A percentile compares a stretch with the other conserved stretches of the same genome.
Evolutionary conservation across 2,329 filamentous ascomycete genomes (phyloP).

Genomic region (Zymoseptoria pseudotritici): DNA sequence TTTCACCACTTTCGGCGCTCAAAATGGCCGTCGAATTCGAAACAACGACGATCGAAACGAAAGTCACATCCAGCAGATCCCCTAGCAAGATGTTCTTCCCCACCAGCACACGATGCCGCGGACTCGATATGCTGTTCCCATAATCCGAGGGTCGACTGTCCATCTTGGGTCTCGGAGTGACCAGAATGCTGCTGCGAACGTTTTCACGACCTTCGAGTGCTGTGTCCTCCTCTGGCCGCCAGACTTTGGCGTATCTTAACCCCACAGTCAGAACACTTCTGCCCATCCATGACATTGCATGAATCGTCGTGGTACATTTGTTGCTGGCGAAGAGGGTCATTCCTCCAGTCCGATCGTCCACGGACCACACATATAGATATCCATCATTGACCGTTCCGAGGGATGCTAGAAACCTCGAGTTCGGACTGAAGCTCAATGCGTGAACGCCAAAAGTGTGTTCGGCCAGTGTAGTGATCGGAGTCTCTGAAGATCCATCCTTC

Average conservation of each 20-base stretch:
- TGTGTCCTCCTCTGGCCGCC: slow-evolving; percentile 66
- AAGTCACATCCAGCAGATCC: slow-evolving; percentile 71
- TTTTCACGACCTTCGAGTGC: slow-evolving; percentile 12
- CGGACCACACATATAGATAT: slow-evolving; percentile 83
- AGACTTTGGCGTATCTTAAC: slow-evolving; percentile 86
- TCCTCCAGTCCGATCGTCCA: slow-evolving; percentile 73
- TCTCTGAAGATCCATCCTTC: slow-evolving; percentile 66
- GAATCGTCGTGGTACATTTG: slow-evolving; percentile 81
- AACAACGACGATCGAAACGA: slow-evolving; percentile 68
- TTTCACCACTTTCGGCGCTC: slow-evolving; percentile 77
- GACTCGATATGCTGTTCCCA: slow-evolving; percentile 31
- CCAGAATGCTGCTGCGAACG: slow-evolving; percentile 13
- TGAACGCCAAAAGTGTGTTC: slow-evolving; percentile 89
- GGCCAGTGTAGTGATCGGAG: slow-evolving; percentile 73
- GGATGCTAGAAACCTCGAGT: slow-evolving; percentile 80
- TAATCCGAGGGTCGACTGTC: slow-evolving; percentile 23
- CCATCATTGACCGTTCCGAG: slow-evolving; percentile 86
- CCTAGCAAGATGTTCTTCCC: slow-evolving; percentile 86
- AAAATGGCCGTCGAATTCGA: slow-evolving; percentile 69
- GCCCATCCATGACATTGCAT: slow-evolving; percentile 86
- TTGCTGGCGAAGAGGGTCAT: slow-evolving; percentile 78
- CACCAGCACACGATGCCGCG: slow-evolving; percentile 60
- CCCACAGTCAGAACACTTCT: slow-evolving; percentile 77
- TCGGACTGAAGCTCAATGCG: slow-evolving; percentile 80
- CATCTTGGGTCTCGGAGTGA: slow-evolving; percentile 28